Percentiles rank a stretch among this genome's conserved stretches.
phyloP scores from a whole-genome alignment of 805 yeast species.

The Alloascoidea africana region DNA sequence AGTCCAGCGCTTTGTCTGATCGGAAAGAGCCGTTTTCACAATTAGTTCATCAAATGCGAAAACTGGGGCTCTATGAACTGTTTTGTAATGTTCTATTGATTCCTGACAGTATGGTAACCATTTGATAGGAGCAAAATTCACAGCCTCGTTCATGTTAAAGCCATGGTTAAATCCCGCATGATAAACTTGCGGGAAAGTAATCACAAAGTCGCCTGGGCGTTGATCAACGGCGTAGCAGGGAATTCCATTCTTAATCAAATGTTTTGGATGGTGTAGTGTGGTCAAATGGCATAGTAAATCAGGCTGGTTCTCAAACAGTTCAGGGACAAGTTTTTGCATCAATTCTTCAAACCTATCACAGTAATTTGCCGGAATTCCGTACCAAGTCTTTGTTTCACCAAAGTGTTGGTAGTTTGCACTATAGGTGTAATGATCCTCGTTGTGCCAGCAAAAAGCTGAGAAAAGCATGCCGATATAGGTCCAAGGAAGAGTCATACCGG shows the following conservation, averaged over 20 bases:
- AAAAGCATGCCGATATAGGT: constrained; percentile 78
- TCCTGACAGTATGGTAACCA: constrained; percentile 19
- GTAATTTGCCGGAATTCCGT: constrained; percentile 63
- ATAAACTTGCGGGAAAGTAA: constrained; percentile 81
- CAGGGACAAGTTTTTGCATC: constrained; percentile 60
- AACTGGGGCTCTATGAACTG: constrained; percentile 15
- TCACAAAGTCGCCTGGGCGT: constrained; percentile 63
- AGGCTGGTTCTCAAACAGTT: constrained; percentile 69
- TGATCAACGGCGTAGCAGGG: constrained; percentile 48
- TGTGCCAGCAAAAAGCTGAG: constrained; percentile 94
- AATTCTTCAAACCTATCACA: constrained; percentile 50
- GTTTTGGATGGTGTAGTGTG: constrained; percentile 62
- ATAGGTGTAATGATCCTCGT: constrained; percentile 85
- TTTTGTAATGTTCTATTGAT: constrained; percentile 15
- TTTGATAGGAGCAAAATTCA: constrained; percentile 23
- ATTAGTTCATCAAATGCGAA: constrained; percentile 21
- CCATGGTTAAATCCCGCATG: constrained; percentile 88
- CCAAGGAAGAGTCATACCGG: constrained; percentile 97
- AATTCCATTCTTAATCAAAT: constrained; percentile 28
- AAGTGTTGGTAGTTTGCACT: constrained; percentile 86
- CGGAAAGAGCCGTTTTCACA: constrained; percentile 11
- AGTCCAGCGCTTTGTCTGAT: no score
- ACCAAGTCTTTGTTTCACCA: constrained; percentile 89
- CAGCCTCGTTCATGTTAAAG: constrained; percentile 36
- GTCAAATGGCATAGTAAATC: constrained; percentile 80